These are phyloP conservation scores for Solanum medicagineum DNA, from an alignment of 257 asterid species.

Conservation along the genomic window DNA sequence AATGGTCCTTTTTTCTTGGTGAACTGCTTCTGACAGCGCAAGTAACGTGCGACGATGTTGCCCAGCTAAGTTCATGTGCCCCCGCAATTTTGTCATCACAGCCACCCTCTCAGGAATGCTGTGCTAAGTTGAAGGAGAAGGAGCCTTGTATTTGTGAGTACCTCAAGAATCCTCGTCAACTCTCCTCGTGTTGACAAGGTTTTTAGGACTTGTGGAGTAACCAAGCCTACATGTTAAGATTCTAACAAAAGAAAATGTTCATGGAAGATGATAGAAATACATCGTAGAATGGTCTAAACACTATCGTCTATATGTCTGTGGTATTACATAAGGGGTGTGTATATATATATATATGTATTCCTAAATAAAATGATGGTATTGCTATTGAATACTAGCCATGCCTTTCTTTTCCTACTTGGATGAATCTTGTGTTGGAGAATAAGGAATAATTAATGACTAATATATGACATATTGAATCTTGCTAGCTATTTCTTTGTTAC, in stretches of 20 bases:
- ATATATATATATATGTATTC: background rate
- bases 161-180: conserved; percentile 1
- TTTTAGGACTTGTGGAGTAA: background rate
- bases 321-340: background rate
- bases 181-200: conserved; percentile 5
- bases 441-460: background rate
- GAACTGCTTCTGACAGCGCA: background rate
- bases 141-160: conserved; percentile 19
- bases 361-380: background rate
- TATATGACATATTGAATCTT: background rate
- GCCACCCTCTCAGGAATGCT: background rate
- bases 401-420: background rate
- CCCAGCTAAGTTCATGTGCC: conserved; percentile 2
- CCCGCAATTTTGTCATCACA: background rate
- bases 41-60: background rate
- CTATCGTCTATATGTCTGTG: background rate
- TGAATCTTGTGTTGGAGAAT: background rate
- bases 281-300: background rate
- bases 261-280: background rate
- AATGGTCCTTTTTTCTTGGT: background rate
- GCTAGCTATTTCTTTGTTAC: background rate
- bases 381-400: background rate
- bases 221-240: background rate
- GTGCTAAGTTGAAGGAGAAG: conserved; percentile 8
- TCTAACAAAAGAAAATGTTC: background rate